Evolutionary conservation across 345 rosid genomes (phyloP).

Genomic region (Arabis hirsuta): DNA sequence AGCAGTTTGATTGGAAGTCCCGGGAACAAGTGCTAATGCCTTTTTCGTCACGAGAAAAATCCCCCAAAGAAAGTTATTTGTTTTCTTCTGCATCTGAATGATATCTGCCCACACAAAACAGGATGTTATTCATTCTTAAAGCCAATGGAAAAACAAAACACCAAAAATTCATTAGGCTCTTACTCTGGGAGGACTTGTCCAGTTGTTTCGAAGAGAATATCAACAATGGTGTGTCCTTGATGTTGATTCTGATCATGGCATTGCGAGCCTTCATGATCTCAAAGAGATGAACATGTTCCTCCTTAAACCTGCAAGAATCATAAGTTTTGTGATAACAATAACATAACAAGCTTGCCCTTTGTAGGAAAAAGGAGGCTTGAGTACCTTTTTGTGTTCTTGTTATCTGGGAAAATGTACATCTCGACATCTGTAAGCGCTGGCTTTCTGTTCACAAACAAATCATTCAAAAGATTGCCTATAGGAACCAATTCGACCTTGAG

Average conservation of each 20-base stretch:
- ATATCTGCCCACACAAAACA: slow-evolving; percentile 20
- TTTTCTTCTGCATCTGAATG: slow-evolving; percentile 41
- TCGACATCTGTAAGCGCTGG: slow-evolving; percentile 62
- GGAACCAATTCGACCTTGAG: slow-evolving; percentile 59
- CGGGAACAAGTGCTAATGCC: slow-evolving; percentile 36
- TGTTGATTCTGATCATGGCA: slow-evolving; percentile 51
- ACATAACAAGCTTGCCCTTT: slow-evolving; percentile 6
- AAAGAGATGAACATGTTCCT: slow-evolving; percentile 41
- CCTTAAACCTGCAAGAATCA: slow-evolving; percentile 37
- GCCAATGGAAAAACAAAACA: neutral
- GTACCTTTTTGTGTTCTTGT: slow-evolving; percentile 52
- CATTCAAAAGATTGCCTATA: slow-evolving; percentile 37
- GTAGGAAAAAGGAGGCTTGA: slow-evolving; percentile 10
- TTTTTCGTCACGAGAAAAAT: slow-evolving; percentile 28
- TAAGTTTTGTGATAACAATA: slow-evolving; percentile 8
- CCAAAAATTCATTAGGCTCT: slow-evolving; percentile 24
- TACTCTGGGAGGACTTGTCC: slow-evolving; percentile 53
- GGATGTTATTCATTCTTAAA: neutral
- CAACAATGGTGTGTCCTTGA: slow-evolving; percentile 60
- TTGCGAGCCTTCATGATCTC: slow-evolving; percentile 49
- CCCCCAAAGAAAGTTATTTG: slow-evolving; percentile 42
- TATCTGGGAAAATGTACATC: slow-evolving; percentile 60
- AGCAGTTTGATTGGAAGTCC: slow-evolving; percentile 29
- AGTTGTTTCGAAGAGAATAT: slow-evolving; percentile 70
- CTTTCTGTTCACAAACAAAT: slow-evolving; percentile 46